phyloP scores from a whole-genome alignment of 805 yeast genomes.

The Saturnispora mendoncae region DNA sequence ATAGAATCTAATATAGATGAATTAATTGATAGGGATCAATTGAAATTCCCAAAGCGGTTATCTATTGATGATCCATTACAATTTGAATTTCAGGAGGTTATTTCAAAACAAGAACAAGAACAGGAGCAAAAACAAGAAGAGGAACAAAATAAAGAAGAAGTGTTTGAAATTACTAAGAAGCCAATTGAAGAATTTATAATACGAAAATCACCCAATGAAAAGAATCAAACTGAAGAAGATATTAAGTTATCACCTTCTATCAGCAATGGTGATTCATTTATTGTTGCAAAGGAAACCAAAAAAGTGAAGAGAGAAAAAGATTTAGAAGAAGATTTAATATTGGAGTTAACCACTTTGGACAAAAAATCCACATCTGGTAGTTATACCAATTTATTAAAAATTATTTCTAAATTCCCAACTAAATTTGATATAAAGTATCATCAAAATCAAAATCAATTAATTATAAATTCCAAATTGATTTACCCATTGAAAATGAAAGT shows the following conservation, averaged over 20 bases:
- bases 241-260: too few relatives aligned
- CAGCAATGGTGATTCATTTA: neutral
- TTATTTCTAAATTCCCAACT: slow-evolving; percentile 24
- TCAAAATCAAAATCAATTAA: slow-evolving; percentile 23
- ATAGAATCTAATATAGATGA: slow-evolving; percentile 38
- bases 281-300: slow-evolving; percentile 2
- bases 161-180: neutral
- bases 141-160: neutral
- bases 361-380: slow-evolving; percentile 18
- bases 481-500: slow-evolving; percentile 26
- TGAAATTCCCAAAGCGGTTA: slow-evolving; percentile 60
- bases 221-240: neutral
- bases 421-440: slow-evolving; percentile 30
- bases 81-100: neutral
- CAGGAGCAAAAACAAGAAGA: neutral
- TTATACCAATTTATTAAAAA: slow-evolving; percentile 16
- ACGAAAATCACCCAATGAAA: neutral
- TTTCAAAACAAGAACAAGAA: neutral
- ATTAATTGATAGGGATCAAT: slow-evolving; percentile 49
- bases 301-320: neutral
- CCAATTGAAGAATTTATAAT: neutral
- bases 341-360: slow-evolving; percentile 19
- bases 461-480: slow-evolving; percentile 19
- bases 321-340: neutral
- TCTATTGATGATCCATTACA: slow-evolving; percentile 66